phyloP scores from a whole-genome alignment of 805 yeast genomes.

The Yamadazyma akitaensis region DNA sequence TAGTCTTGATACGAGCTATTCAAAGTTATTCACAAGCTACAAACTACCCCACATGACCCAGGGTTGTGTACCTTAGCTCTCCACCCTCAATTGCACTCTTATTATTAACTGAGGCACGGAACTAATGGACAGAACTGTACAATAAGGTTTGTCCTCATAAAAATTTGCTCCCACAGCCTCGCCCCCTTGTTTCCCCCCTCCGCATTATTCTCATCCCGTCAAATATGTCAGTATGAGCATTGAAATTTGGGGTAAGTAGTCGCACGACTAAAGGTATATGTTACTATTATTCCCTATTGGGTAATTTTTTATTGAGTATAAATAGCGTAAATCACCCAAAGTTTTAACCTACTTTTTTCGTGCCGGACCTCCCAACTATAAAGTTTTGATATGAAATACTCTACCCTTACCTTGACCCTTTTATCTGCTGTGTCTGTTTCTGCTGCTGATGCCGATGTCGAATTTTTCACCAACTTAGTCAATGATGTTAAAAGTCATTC shows the following conservation, averaged over 20 bases:
- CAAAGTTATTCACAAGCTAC: no score
- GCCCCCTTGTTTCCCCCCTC: neutral
- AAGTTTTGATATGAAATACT: conserved; percentile 2
- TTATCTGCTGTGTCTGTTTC: conserved; percentile 15
- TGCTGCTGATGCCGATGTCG: conserved; percentile 19
- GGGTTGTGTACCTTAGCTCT: no score
- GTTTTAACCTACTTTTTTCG: neutral
- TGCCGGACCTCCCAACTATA: neutral
- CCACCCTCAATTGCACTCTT: no score
- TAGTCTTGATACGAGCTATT: no score
- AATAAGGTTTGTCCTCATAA: no score
- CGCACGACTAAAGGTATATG: conserved; percentile 5
- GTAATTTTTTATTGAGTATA: conserved; percentile 4
- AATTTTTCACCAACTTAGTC: conserved; percentile 34
- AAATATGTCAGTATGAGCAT: conserved; percentile 1
- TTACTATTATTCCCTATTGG: conserved; percentile 2
- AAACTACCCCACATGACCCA: no score
- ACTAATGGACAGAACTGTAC: no score
- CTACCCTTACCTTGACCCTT: neutral
- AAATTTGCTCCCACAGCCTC: neutral
- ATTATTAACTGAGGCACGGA: no score
- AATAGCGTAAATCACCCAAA: conserved; percentile 1
- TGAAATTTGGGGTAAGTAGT: conserved; percentile 6
- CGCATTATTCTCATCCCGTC: neutral
- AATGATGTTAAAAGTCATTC: conserved; percentile 28